These are phyloP conservation scores for Aspergillus japonicus DNA, from an alignment of 2,329 filamentous ascomycete genomes.

Conservation along the genomic window DNA sequence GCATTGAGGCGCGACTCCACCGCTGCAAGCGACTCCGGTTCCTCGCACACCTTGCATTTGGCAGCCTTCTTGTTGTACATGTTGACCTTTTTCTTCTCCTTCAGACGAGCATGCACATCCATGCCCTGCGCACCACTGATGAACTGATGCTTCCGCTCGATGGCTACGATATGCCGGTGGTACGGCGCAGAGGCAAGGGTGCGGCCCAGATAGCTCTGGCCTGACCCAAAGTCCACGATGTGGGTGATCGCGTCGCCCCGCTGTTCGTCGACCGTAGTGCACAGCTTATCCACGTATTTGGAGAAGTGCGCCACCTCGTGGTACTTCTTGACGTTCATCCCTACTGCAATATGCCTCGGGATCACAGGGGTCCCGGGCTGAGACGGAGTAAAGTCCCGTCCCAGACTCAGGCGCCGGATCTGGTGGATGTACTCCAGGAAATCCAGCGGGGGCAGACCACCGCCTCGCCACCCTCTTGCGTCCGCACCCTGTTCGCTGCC, in stretches of 20 bases:
- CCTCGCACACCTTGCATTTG: slow-evolving; percentile 24
- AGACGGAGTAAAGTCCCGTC: slow-evolving; percentile 56
- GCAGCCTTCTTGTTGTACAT: slow-evolving; percentile 75
- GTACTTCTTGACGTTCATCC: slow-evolving; percentile 94
- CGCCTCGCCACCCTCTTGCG: slow-evolving; percentile 43
- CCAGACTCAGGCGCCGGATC: slow-evolving; percentile 68
- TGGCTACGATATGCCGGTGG: slow-evolving; percentile 81
- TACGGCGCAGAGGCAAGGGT: slow-evolving; percentile 83
- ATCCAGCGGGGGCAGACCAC: slow-evolving; percentile 49
- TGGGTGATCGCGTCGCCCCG: slow-evolving; percentile 64
- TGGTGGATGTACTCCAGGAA: slow-evolving; percentile 71
- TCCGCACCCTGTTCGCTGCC: slow-evolving; percentile 14
- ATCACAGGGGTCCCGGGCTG: slow-evolving; percentile 49
- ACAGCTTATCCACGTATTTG: slow-evolving; percentile 73
- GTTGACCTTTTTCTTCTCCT: slow-evolving; percentile 68
- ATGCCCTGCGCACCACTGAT: slow-evolving; percentile 80
- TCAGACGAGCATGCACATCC: slow-evolving; percentile 77
- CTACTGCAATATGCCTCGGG: slow-evolving; percentile 71
- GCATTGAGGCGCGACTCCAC: slow-evolving; percentile 2
- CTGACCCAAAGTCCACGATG: slow-evolving; percentile 92
- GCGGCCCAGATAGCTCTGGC: slow-evolving; percentile 92
- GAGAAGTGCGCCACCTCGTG: slow-evolving; percentile 93
- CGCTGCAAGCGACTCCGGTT: slow-evolving; percentile 12
- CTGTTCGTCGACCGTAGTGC: slow-evolving; percentile 53
- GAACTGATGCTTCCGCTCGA: slow-evolving; percentile 83